Base-by-base conservation (phyloP, 2,329 filamentous ascomycete species). In the Aspergillus puulaauensis region DNA sequence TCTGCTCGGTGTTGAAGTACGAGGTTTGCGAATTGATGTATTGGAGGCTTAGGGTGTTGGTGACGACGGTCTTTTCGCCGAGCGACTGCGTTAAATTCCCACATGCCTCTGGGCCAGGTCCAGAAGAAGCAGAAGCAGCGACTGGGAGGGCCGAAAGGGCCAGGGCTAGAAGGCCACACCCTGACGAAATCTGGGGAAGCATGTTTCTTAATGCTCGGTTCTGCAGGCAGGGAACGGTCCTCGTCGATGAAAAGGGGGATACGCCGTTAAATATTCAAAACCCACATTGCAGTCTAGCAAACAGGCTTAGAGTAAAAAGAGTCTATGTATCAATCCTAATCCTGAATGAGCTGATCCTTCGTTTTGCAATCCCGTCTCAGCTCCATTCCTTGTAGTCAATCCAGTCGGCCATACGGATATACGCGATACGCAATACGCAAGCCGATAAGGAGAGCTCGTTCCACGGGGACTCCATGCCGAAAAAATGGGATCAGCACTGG, bases 1-100 rank as follows among this genome's bases (percentile, higher is more conserved):
- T 45, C 17, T 48, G 55, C 55, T 57, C 55, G 35, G 55, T 57
- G 49, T 57, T 57, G 55, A 52, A 57, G 43, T 57, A 57, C 6
- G 43, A 48, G 9, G 21, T n/a, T 12, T 21, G 12, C 4, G 49
- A 48, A 2, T 17, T 11, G 12, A 35, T n/a, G 23, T 57, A 57
- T n/a, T 52, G 19, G 2, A 35, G 11, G n/a, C 49, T 57, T 3
- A 49, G 27, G 17, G 27, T 1, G 23, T 23, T 57, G 35, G 33
- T 27, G 11, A 52, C 55, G 17, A 57, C 55, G 6, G 39, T 52
- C 35, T 52, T 57, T 2, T 17, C 7, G n/a, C 55, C 55, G 7
- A 57, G 55, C 2, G 44, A 15, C 15, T 48, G 24, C 7, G 41
- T 57, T 4, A 57, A 15, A 24, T 35, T 47, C n/a, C 27, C 23